Percentiles rank a stretch among this genome's conserved stretches.
Evolutionary conservation across 2,329 filamentous ascomycete species (phyloP).

Genomic region (Diaporthe ampelina): DNA sequence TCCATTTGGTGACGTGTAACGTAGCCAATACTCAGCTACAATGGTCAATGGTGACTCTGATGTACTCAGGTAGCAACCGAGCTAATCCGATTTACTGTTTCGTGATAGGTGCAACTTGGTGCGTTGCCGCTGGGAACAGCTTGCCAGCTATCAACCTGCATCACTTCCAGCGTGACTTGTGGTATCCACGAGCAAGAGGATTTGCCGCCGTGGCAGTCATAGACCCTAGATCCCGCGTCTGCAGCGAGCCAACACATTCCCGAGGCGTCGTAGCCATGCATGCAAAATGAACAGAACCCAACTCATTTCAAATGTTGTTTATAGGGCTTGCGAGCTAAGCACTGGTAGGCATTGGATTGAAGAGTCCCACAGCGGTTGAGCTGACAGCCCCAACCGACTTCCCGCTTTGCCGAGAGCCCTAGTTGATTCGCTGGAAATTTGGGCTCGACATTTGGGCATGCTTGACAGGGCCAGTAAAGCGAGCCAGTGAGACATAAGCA

Average conservation of each 20-base stretch:
- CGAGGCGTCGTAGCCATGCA: neutral
- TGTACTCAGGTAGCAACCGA: neutral
- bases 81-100: neutral
- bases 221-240: neutral
- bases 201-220: neutral
- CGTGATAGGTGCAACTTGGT: neutral
- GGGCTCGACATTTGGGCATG: constrained; percentile 2
- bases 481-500: constrained; percentile 9
- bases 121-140: neutral
- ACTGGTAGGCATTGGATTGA: neutral
- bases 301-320: neutral
- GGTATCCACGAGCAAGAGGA: neutral
- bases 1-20: neutral
- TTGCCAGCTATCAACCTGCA: neutral
- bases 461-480: neutral
- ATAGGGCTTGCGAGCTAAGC: neutral
- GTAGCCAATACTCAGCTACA: neutral
- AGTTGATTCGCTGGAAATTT: neutral
- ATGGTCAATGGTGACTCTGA: too few species aligned
- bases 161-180: neutral
- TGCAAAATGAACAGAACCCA: neutral
- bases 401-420: neutral
- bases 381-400: neutral
- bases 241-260: neutral
- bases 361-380: neutral